Percentiles rank a stretch among this genome's conserved stretches.
phyloP scores from a whole-genome alignment of 345 rosid genomes.

The Aquilaria sinensis region DNA sequence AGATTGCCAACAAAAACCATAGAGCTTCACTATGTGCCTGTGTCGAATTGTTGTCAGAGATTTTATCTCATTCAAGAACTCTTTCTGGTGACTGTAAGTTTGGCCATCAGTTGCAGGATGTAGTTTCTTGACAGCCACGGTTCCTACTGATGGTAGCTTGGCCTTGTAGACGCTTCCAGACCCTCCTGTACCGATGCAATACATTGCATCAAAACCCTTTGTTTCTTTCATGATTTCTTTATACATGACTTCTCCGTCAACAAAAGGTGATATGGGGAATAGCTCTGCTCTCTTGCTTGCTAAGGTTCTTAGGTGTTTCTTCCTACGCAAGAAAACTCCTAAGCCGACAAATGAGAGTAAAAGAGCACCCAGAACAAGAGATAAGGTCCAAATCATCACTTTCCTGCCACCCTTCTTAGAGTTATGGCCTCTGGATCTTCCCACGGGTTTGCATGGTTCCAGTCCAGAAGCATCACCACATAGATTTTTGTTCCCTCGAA shows the following conservation, averaged over 20 bases:
- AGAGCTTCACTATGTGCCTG: constrained; percentile 28
- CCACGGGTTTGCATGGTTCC: constrained; percentile 3
- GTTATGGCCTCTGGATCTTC: background rate
- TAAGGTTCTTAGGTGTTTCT: background rate
- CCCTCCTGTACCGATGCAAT: constrained; percentile 29
- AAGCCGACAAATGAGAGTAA: background rate
- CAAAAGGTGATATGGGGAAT: constrained; percentile 11
- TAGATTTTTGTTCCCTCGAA: constrained; percentile 17
- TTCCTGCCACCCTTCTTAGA: too few species aligned
- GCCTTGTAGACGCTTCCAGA: constrained; percentile 29
- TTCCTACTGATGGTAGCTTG: constrained; percentile 8
- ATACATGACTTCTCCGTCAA: constrained; percentile 17
- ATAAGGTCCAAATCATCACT: background rate
- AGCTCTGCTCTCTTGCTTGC: background rate
- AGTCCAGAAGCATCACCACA: constrained; percentile 21
- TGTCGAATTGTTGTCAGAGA: constrained; percentile 24
- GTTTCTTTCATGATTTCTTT: constrained; percentile 27
- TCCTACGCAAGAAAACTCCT: constrained; percentile 1
- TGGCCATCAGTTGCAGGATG: constrained; percentile 6
- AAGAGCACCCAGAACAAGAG: constrained; percentile 7
- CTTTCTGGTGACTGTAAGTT: constrained; percentile 2
- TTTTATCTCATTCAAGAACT: constrained; percentile 20
- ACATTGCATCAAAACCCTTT: constrained; percentile 1
- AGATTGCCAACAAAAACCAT: constrained; percentile 23
- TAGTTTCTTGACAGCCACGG: constrained; percentile 36